A percentile compares a stretch with the other conserved stretches of the same genome.
Evolutionary conservation across 2,329 filamentous ascomycete genomes (phyloP).

Genomic region (Xylaria sp.): DNA sequence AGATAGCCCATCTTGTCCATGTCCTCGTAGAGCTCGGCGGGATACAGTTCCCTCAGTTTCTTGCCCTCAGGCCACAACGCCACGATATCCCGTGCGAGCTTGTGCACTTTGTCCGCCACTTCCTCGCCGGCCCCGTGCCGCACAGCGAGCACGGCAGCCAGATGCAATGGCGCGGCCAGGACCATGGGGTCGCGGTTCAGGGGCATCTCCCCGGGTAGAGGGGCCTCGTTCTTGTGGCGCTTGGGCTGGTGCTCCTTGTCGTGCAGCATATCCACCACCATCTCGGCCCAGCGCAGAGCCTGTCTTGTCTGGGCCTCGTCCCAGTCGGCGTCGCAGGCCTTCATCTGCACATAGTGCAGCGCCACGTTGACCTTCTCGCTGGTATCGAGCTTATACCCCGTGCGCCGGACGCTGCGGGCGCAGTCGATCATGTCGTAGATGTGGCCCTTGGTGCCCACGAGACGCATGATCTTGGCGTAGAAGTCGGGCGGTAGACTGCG

Average conservation of each 20-base stretch:
- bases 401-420: conserved; percentile 52
- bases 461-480: conserved; percentile 49
- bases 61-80: conserved; percentile 49
- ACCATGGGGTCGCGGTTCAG: conserved; percentile 52
- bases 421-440: conserved; percentile 57
- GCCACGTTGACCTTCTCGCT: conserved; percentile 50
- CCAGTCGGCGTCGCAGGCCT: conserved; percentile 48
- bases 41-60: conserved; percentile 47
- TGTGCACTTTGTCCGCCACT: conserved; percentile 43
- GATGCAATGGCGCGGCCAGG: conserved; percentile 49
- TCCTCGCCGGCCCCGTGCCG: conserved; percentile 41
- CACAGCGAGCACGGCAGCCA: conserved; percentile 49
- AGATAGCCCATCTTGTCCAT: conserved; percentile 43
- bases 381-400: conserved; percentile 50
- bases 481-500: conserved; percentile 45
- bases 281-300: conserved; percentile 53
- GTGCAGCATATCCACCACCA: conserved; percentile 57
- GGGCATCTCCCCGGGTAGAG: conserved; percentile 33
- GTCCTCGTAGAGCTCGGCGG: conserved; percentile 39
- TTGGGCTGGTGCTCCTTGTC: conserved; percentile 46
- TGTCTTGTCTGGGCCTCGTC: conserved; percentile 45
- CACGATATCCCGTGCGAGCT: conserved; percentile 47
- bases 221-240: conserved; percentile 21
- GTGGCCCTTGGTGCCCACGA: conserved; percentile 48
- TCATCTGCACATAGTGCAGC: conserved; percentile 48